Conservation (phyloP, 2,329 filamentous ascomycete species). For the Penicillium sp. region DNA sequence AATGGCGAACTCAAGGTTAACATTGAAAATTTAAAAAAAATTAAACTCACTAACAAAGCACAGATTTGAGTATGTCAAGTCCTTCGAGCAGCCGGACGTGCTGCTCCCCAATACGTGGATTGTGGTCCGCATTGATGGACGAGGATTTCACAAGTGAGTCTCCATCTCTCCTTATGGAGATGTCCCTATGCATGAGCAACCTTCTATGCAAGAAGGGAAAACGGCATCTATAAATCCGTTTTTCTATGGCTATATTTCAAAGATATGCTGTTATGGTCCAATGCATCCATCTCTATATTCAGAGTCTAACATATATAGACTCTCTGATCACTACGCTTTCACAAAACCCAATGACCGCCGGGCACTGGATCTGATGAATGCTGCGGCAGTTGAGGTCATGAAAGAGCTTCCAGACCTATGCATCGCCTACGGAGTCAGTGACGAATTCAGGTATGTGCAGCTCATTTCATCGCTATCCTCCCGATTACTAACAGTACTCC, state of each 20-base stretch:
- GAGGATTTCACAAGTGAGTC: constrained; percentile 86
- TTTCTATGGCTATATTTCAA: not conserved
- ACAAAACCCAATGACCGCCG: constrained; percentile 88
- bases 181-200: not conserved
- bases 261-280: not conserved
- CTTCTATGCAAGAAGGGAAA: not conserved
- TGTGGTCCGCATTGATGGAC: constrained; percentile 87
- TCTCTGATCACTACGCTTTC: constrained; percentile 80
- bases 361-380: constrained; percentile 91
- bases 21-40: not conserved
- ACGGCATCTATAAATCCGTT: not conserved
- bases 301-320: constrained; percentile 48
- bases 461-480: not conserved
- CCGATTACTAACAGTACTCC: not conserved
- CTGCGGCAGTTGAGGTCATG: constrained; percentile 80
- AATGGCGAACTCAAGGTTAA: constrained; percentile 44
- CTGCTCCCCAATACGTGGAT: constrained; percentile 93
- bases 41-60: constrained; percentile 5
- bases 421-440: constrained; percentile 88
- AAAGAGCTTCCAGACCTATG: constrained; percentile 79
- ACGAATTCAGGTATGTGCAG: constrained; percentile 67
- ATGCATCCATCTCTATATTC: not conserved
- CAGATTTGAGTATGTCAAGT: constrained; percentile 91
- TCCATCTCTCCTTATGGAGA: not conserved
- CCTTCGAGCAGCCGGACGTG: constrained; percentile 77